Evolutionary conservation across 805 yeast genomes (phyloP), one percentile per base, ranked within the genome.

Genomic region (Nakazawaea pomicola): DNA sequence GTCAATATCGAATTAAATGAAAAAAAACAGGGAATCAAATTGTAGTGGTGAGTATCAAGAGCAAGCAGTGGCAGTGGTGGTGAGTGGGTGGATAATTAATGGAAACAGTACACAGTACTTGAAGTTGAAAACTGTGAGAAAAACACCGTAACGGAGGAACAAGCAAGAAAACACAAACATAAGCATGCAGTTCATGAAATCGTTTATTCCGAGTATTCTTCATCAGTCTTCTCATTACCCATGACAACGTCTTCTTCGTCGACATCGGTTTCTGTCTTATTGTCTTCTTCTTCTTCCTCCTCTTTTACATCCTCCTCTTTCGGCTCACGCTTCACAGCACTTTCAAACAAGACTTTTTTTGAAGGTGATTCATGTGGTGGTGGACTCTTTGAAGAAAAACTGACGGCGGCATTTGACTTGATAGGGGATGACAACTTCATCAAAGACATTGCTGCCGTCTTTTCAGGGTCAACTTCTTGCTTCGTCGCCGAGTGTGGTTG

Each of bases 401-500:
- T 19, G 4, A 32, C 17, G 1, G 45, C 18, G 21, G 41, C 38
- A 32, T 27, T 33, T 11, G 33, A 18, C 18, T 58, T 62, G 11
- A 54, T 55, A 6, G 81, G 80, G 1, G 79, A 72, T 6, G 80
- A 67, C 30, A 76, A 60, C 29, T 78, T 71, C 68, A 76, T 76
- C 39, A 76, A 60, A 17, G 80, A 73, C 52, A 69, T 59, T 9
- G 76, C 70, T 6, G 81, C 81, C 36, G 75, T 80, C 49, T 74
- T 74, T 46, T 76, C 81, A 46, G 56, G 47, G 38, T 55, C 46
- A 4, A 47, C 29, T 9, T 40, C 50, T 15, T 41, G 47, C 19
- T 29, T 40, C 4, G 27, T 9, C 3, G 18, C 28, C 18, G 39
- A n/a, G n/a, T n/a, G n/a, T n/a, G 43, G 33, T 29, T 33, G 38